These are phyloP conservation scores for Talaromyces sp. DNA, from an alignment of 2,329 filamentous ascomycete species.

Conservation along the genomic window DNA sequence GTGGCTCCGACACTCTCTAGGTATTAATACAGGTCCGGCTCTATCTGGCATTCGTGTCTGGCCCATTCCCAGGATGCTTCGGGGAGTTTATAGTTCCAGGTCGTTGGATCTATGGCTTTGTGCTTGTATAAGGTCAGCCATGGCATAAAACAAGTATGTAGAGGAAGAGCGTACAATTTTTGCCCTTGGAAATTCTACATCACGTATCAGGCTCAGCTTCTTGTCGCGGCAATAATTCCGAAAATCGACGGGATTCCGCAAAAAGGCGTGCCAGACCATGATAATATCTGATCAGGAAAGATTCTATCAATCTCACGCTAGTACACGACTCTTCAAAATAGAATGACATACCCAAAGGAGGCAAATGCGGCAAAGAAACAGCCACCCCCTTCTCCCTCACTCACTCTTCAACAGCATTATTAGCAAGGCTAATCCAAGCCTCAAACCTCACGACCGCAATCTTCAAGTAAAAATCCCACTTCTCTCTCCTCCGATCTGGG, in stretches of 20 bases:
- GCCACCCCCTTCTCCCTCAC: neutral
- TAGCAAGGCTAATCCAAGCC: conserved; percentile 15
- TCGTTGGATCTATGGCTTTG: neutral
- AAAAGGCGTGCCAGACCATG: conserved; percentile 39
- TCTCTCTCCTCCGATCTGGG: conserved; percentile 13
- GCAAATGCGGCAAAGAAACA: conserved; percentile 5
- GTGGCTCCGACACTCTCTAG: neutral
- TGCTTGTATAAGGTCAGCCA: neutral
- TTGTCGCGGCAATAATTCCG: conserved; percentile 14
- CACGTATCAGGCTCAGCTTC: neutral
- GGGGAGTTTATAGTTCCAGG: conserved; percentile 14
- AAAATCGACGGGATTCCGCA: conserved; percentile 33
- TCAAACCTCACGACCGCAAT: conserved; percentile 21
- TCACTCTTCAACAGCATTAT: neutral
- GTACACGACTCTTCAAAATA: neutral
- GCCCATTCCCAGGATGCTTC: neutral
- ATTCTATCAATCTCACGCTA: neutral
- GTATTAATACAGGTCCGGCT: conserved; percentile 18
- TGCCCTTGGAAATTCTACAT: conserved; percentile 20
- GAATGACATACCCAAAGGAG: conserved; percentile 9
- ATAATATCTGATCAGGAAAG: conserved; percentile 28
- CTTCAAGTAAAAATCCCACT: conserved; percentile 20
- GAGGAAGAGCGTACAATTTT: conserved; percentile 15
- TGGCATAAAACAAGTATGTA: neutral
- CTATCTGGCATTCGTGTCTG: conserved; percentile 14